phyloP scores from a whole-genome alignment of 768 basidiomycete genomes.

The Exsudoporus frostii region DNA sequence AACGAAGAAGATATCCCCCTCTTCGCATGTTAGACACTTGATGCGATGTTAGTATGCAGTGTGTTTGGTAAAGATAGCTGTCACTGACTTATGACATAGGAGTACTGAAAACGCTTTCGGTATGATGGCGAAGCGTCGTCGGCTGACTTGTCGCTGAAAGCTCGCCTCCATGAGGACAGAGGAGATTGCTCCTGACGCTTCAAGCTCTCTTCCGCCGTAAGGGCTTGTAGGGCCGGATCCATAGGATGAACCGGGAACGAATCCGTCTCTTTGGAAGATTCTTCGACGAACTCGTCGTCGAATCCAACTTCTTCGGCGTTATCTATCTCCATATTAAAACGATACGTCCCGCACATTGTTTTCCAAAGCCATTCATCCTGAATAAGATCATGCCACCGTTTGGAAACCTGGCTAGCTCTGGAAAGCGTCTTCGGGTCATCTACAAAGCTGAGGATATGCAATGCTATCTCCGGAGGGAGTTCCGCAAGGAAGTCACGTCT shows the following conservation, averaged over 20 bases:
- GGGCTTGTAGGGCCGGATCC: conserved; percentile 41
- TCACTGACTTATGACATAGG: conserved; percentile 65
- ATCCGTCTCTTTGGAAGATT: conserved; percentile 35
- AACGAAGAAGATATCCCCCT: conserved; percentile 66
- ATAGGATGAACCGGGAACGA: conserved; percentile 34
- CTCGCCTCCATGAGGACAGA: conserved; percentile 24
- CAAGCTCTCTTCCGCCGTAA: conserved; percentile 31
- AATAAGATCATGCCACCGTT: conserved; percentile 66
- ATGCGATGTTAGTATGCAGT: conserved; percentile 1
- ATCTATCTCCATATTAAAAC: conserved; percentile 36
- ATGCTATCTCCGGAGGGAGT: conserved; percentile 65
- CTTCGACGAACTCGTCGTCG: conserved; percentile 29
- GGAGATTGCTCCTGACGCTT: conserved; percentile 27
- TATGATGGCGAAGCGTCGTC: conserved; percentile 41
- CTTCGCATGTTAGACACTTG: conserved; percentile 79
- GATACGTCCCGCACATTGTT: conserved; percentile 60
- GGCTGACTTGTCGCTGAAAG: conserved; percentile 2
- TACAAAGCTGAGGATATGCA: conserved; percentile 74
- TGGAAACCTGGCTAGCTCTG: conserved; percentile 66
- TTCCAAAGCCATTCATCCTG: conserved; percentile 82
- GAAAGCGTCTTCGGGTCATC: conserved; percentile 72
- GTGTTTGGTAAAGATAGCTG: not conserved
- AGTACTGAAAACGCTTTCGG: conserved; percentile 65
- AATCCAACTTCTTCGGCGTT: conserved; percentile 21
- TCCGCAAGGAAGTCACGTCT: conserved; percentile 58